phyloP scores from a whole-genome alignment of 2,329 filamentous ascomycete species.

The Penicillium sp. region DNA sequence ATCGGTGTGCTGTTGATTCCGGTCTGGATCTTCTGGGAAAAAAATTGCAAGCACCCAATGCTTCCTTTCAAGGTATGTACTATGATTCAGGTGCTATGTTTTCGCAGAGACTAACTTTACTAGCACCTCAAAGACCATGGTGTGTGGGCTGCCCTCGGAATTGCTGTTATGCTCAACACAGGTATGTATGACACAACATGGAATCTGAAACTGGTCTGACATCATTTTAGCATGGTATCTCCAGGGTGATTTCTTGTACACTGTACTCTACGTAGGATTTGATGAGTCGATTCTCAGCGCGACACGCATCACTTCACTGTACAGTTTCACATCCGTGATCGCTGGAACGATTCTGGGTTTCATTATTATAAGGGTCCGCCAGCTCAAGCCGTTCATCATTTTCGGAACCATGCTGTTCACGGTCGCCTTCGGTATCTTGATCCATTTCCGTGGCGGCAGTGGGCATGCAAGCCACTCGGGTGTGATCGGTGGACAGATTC shows the following conservation, averaged over 20 bases:
- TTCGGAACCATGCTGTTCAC: slow-evolving; percentile 61
- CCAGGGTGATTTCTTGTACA: slow-evolving; percentile 65
- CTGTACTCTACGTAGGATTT: slow-evolving; percentile 62
- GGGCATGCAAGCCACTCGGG: slow-evolving; percentile 48
- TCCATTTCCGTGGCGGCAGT: slow-evolving; percentile 60
- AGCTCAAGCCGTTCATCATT: slow-evolving; percentile 65
- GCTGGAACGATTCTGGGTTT: slow-evolving; percentile 58
- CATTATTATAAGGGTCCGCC: slow-evolving; percentile 58
- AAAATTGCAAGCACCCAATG: slow-evolving; percentile 52
- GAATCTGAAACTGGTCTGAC: slow-evolving; percentile 4
- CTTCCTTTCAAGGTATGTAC: slow-evolving; percentile 55
- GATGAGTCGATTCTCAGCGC: slow-evolving; percentile 58
- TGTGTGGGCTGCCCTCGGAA: slow-evolving; percentile 64
- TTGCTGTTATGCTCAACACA: slow-evolving; percentile 35
- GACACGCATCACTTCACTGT: slow-evolving; percentile 61
- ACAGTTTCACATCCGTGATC: slow-evolving; percentile 59
- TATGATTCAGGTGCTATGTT: not conserved
- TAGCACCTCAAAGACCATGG: slow-evolving; percentile 61
- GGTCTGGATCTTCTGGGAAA: slow-evolving; percentile 57
- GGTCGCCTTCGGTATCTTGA: slow-evolving; percentile 66
- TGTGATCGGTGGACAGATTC: slow-evolving; percentile 62
- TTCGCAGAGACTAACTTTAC: not conserved
- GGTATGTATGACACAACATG: slow-evolving; percentile 29
- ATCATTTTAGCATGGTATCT: slow-evolving; percentile 55
- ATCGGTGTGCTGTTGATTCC: slow-evolving; percentile 53